Percentiles rank a stretch among this genome's conserved stretches.
These are phyloP conservation scores for Verbena officinalis DNA, from an alignment of 257 asterid genomes.

Conservation along the genomic window DNA sequence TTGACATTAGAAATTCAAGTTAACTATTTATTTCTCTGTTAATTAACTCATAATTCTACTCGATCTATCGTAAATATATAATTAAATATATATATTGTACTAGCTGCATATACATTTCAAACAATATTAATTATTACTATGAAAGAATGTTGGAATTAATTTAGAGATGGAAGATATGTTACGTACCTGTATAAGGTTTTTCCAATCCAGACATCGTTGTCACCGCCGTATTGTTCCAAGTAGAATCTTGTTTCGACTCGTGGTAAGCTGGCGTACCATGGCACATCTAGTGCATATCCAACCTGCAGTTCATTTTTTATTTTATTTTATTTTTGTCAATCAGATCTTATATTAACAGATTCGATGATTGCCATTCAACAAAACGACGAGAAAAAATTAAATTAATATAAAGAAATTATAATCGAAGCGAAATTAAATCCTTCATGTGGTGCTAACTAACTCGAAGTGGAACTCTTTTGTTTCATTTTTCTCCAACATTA, in stretches of 20 bases:
- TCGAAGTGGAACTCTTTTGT: conserved; percentile 4
- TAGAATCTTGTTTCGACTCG: conserved; percentile 77
- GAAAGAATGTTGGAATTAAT: too few relatives aligned
- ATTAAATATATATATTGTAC: too few relatives aligned
- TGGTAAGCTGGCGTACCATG: conserved; percentile 79
- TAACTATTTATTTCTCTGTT: too few relatives aligned
- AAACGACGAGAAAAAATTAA: neutral
- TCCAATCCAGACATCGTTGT: conserved; percentile 96
- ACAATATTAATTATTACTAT: too few relatives aligned
- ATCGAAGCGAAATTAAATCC: conserved; percentile 15
- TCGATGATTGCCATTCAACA: neutral
- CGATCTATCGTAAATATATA: too few relatives aligned
- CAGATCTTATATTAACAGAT: neutral
- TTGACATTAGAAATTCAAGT: too few relatives aligned
- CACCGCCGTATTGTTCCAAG: conserved; percentile 84
- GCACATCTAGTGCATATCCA: conserved; percentile 73
- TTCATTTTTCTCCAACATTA: neutral
- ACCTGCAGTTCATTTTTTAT: conserved; percentile 43
- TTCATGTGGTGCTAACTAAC: conserved; percentile 12
- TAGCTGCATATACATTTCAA: too few relatives aligned
- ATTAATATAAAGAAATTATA: neutral
- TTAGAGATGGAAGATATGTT: too few relatives aligned
- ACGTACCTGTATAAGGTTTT: conserved; percentile 90
- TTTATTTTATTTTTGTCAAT: neutral
- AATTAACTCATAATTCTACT: too few relatives aligned